Evolutionary conservation across 2,329 filamentous ascomycete species (phyloP), one percentile per base, ranked within the genome.

Genomic region (Trichoderma sp.): DNA sequence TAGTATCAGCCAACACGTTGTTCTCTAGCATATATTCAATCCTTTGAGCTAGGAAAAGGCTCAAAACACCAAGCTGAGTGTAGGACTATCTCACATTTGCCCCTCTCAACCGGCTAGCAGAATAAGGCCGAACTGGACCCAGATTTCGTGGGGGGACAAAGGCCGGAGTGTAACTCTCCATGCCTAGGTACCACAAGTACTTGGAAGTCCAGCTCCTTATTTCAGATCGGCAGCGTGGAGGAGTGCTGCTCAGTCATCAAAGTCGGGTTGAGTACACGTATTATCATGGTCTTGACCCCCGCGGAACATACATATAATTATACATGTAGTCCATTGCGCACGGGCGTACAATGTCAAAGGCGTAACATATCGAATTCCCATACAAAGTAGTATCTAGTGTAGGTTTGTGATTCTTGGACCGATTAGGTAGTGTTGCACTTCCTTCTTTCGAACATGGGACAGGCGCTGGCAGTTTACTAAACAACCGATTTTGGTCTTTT

Each of bases 51-150:
- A 10, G 24, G 49, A 30, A 8, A 13, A 26, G 18, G 26, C 34
- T 39, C 60, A 43, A 61, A 64, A 30, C 34, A 63, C 43, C 63
- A 37, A 28, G 8, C 21, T 21, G 21, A 16, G 16, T 21, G 26
- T 21, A 21, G 46, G 8, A 49, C 6, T 18, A 51, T 24, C 28
- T 6, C 37, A 16, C 37, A 7, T 24, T 59, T 46, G 37, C 59
- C 52, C 60, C 59, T 51, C 61, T 34, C 52, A 32, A 14, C 52
- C 52, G 16, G 32, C 63, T 58, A 64, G n/a, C 16, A 26, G 26
- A 59, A 30, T 66, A 66, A 59, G 64, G 51, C 64, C 64, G 64
- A 66, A 66, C 34, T 43, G 64, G 16, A 54, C 26, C 54, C 64
- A 39, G 54, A 66, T 66, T 39, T 59, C 56, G 63, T 66, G 63